Evolutionary conservation across 495 filamentous ascomycete genomes (phyloP), one percentile per base, ranked within the genome.

Genomic region (Podospora sp.): DNA sequence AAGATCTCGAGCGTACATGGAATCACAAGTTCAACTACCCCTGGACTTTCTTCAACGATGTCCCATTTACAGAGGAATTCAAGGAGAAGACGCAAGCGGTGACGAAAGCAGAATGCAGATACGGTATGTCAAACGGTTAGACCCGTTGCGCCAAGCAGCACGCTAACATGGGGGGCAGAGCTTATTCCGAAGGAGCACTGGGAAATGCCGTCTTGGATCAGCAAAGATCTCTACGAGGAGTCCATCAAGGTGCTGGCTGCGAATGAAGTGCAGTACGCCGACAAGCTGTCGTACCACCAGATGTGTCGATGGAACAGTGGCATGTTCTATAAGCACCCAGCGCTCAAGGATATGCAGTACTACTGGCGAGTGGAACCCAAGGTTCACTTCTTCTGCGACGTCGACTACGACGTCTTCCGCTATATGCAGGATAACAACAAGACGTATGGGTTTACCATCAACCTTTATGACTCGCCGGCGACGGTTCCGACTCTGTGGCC

Each of bases 251-350:
- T 96, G 21, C 86, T 99, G 65, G 82, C 89, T 71, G 92, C 95
- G 75, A 84, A 96, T 69, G 83, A 89, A 2, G 90, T 98, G 53
- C 94, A 98, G 76, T 99, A 98, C 78, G 90, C 90, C 63, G 82
- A 86, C 65, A 91, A 90, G 81, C 74, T 93, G 59, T 96, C 92
- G 65, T 99, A 99, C 80, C 95, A 98, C 77, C 91, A 98, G 79
- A 99, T 99, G 95, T 99, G 95, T 76, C 90, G 95, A 56, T 99
- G 94, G 96, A 98, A 99, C 84, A 94, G 91, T 72, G 95, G 95
- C 70, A 84, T 97, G 75, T 99, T 99, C 86, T 97, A 96, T 82
- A 91, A 95, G 70, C 96, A 99, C 80, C 93, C 93, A 0, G 94
- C 92, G 0, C 88, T 99, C 21, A 81, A 84, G 52, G 78, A 93